Percentiles rank a stretch among this genome's conserved stretches.
Evolutionary conservation across 768 basidiomycete genomes (phyloP).

Genomic region (Phlegmacium glaucopus): DNA sequence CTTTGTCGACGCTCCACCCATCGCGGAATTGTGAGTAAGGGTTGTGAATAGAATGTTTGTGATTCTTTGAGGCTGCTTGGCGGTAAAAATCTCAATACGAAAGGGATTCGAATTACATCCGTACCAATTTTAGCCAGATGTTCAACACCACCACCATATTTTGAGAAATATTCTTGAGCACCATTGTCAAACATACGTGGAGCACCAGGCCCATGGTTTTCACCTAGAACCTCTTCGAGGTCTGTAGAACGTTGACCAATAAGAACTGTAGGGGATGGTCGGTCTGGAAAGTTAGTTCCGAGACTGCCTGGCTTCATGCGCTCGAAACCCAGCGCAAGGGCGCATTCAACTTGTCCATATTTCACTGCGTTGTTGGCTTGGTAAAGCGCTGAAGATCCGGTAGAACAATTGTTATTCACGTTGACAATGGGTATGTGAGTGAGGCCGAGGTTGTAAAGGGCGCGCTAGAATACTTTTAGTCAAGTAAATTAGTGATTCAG

Average conservation of each 20-base stretch:
- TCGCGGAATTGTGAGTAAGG: constrained; percentile 85
- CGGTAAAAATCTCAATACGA: neutral
- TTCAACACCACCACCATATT: constrained; percentile 63
- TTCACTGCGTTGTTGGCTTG: constrained; percentile 71
- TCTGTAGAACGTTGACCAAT: constrained; percentile 42
- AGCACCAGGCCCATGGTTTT: constrained; percentile 66
- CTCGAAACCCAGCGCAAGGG: constrained; percentile 83
- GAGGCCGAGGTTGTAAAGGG: constrained; percentile 79
- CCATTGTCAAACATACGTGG: constrained; percentile 77
- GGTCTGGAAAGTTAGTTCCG: constrained; percentile 59
- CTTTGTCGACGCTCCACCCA: constrained; percentile 72
- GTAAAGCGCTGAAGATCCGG: constrained; percentile 75
- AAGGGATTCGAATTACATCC: constrained; percentile 10
- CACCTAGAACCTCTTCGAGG: constrained; percentile 51
- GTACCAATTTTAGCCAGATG: constrained; percentile 77
- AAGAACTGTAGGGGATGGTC: constrained; percentile 44
- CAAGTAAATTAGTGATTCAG: constrained; percentile 3
- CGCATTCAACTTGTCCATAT: constrained; percentile 66
- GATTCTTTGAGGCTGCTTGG: constrained; percentile 72
- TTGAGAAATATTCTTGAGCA: constrained; percentile 73
- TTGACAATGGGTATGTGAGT: constrained; percentile 83
- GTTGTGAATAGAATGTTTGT: constrained; percentile 77
- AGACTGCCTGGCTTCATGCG: constrained; percentile 78
- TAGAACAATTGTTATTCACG: constrained; percentile 87
- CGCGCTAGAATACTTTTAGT: constrained; percentile 40